phyloP scores from a whole-genome alignment of 257 asterid species.

The Nicotiana undulata region DNA sequence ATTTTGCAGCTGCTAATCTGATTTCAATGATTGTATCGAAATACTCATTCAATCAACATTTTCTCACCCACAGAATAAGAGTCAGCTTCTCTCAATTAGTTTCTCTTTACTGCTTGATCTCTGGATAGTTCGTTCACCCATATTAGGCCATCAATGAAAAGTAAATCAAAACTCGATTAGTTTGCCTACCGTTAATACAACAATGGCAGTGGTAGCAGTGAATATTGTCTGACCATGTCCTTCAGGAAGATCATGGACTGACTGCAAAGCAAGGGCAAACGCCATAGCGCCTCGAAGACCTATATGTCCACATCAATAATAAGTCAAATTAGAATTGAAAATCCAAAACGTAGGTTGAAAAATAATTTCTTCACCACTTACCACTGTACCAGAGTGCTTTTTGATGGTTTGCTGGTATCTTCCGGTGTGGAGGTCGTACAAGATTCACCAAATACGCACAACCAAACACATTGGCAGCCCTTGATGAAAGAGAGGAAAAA shows the following conservation, averaged over 20 bases:
- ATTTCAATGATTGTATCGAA: neutral
- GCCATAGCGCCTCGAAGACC: constrained; percentile 99
- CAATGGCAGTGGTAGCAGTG: constrained; percentile 98
- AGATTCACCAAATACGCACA: constrained; percentile 93
- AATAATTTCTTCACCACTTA: constrained; percentile 30
- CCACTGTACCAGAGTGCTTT: constrained; percentile 99
- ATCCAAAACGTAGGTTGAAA: constrained; percentile 1
- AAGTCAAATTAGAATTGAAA: neutral
- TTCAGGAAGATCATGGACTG: constrained; percentile 97
- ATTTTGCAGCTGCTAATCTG: neutral
- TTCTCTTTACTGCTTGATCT: constrained; percentile 1
- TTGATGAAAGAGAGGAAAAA: constrained; percentile 28
- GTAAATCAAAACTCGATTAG: constrained; percentile 2
- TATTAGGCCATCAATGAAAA: neutral
- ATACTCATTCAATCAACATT: neutral
- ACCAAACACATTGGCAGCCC: constrained; percentile 98
- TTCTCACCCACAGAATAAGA: neutral
- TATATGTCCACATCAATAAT: constrained; percentile 24
- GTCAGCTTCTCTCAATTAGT: neutral
- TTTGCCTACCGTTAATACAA: constrained; percentile 65
- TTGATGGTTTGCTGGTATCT: constrained; percentile 92
- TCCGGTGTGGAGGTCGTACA: constrained; percentile 69
- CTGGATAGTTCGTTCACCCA: neutral
- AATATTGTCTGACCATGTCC: constrained; percentile 98
- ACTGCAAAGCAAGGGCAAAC: constrained; percentile 94